Conservation (phyloP, 129 eudicot species). For the Scalesia atractyloides region DNA sequence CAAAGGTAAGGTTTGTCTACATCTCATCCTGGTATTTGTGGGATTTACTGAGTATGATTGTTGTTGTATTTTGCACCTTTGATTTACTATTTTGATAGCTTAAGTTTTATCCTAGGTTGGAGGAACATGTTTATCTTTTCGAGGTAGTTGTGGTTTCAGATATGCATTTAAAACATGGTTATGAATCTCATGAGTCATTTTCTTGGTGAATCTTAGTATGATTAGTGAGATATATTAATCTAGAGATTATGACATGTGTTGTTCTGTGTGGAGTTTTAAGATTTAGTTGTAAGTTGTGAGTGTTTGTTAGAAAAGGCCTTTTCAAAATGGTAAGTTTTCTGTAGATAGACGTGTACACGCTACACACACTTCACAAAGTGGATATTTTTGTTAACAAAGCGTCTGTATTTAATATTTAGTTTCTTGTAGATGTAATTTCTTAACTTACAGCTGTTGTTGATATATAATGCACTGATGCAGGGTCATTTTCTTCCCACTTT, state of each 20-base stretch:
- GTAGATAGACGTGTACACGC: neutral
- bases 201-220: neutral
- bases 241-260: neutral
- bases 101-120: neutral
- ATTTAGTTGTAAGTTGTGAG: neutral
- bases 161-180: neutral
- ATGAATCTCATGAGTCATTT: neutral
- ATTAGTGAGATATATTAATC: neutral
- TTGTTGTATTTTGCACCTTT: too few species aligned
- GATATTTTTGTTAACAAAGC: conserved; percentile 4
- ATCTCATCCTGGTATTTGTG: too few species aligned
- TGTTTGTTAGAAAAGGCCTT: neutral
- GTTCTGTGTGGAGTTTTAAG: conserved; percentile 4
- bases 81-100: too few species aligned
- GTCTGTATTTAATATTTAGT: conserved; percentile 8
- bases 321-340: conserved; percentile 3
- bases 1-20: too few species aligned
- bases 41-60: too few species aligned
- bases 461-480: conserved; percentile 39
- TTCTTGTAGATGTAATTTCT: neutral
- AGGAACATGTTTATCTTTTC: neutral
- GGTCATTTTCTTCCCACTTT: conserved; percentile 77
- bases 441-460: neutral
- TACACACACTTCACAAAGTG: conserved; percentile 5
- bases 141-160: neutral